phyloP scores from a whole-genome alignment of 768 basidiomycete species.

The Phlebiopsis flavidoalba region DNA sequence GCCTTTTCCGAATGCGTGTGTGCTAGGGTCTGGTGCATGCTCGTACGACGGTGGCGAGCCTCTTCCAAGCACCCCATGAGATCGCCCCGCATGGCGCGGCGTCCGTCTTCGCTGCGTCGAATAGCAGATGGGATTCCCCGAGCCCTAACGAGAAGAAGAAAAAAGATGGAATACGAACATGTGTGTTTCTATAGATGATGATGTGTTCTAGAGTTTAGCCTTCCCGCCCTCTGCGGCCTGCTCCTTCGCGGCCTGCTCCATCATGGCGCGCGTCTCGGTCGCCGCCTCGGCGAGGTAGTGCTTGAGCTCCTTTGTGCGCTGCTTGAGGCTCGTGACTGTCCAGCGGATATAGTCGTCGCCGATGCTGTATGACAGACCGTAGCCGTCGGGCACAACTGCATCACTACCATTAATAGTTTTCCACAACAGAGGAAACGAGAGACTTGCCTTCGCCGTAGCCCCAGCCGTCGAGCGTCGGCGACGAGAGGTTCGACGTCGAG shows the following conservation, averaged over 20 bases:
- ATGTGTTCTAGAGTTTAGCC: slow-evolving; percentile 25
- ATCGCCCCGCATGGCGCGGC: too few species aligned
- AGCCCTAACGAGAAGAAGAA: too few species aligned
- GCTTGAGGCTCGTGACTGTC: slow-evolving; percentile 79
- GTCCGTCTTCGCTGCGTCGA: too few species aligned
- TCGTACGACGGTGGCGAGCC: too few species aligned
- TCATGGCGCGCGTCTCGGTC: slow-evolving; percentile 68
- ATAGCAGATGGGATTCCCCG: too few species aligned
- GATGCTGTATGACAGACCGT: slow-evolving; percentile 88
- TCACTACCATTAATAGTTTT: neutral
- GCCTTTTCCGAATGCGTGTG: too few species aligned
- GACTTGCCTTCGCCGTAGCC: slow-evolving; percentile 89
- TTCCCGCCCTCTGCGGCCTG: slow-evolving; percentile 25
- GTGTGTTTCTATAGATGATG: neutral
- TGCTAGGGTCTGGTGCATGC: too few species aligned
- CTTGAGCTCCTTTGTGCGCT: slow-evolving; percentile 46
- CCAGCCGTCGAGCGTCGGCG: slow-evolving; percentile 86
- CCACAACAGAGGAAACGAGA: neutral
- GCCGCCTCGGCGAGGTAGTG: slow-evolving; percentile 80
- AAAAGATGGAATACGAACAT: too few species aligned
- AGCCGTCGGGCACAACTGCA: slow-evolving; percentile 85
- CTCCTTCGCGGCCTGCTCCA: slow-evolving; percentile 58
- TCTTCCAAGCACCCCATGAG: too few species aligned
- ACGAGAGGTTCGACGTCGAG: slow-evolving; percentile 84
- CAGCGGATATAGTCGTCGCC: slow-evolving; percentile 81